Evolutionary conservation across 805 yeast genomes (phyloP).

Genomic region (Blastobotrys robertii): DNA sequence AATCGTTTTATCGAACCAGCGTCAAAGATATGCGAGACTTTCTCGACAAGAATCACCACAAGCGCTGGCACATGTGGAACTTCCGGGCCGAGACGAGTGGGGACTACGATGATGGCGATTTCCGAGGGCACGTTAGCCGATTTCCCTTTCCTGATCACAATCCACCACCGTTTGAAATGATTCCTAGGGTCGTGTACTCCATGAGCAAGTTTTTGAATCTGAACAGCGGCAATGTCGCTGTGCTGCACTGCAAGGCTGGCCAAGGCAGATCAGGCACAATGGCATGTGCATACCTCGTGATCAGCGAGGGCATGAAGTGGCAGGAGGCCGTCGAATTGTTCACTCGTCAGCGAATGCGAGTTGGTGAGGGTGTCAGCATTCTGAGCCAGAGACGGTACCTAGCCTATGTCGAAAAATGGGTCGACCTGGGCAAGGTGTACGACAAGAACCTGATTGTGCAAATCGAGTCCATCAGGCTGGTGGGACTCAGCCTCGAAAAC

Average conservation of each 20-base stretch:
- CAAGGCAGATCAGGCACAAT: constrained; percentile 85
- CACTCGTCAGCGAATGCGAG: constrained; percentile 47
- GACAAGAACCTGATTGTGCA: constrained; percentile 14
- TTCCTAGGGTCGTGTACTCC: constrained; percentile 36
- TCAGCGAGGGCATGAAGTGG: constrained; percentile 29
- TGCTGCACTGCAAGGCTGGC: constrained; percentile 83
- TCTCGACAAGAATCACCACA: constrained; percentile 38
- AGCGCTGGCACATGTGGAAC: constrained; percentile 66
- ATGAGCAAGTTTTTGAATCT: constrained; percentile 35
- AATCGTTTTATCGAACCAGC: constrained; percentile 42
- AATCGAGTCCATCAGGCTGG: constrained; percentile 13
- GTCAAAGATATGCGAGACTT: constrained; percentile 41
- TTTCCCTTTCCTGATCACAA: constrained; percentile 70
- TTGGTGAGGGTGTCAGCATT: constrained; percentile 58
- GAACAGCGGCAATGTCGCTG: constrained; percentile 40
- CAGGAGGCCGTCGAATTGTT: constrained; percentile 44
- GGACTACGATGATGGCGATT: constrained; percentile 30
- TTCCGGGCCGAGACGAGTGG: constrained; percentile 49
- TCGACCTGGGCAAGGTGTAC: constrained; percentile 10
- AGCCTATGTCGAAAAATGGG: constrained; percentile 40
- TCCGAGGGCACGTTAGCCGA: constrained; percentile 28
- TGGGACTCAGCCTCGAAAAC: constrained; percentile 12
- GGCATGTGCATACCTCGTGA: constrained; percentile 61
- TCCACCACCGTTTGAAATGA: constrained; percentile 53
- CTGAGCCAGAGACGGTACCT: constrained; percentile 59